A percentile compares a stretch with the other conserved stretches of the same genome.
phyloP scores from a whole-genome alignment of 2,329 filamentous ascomycete genomes.

The Verticillium isaacii region DNA sequence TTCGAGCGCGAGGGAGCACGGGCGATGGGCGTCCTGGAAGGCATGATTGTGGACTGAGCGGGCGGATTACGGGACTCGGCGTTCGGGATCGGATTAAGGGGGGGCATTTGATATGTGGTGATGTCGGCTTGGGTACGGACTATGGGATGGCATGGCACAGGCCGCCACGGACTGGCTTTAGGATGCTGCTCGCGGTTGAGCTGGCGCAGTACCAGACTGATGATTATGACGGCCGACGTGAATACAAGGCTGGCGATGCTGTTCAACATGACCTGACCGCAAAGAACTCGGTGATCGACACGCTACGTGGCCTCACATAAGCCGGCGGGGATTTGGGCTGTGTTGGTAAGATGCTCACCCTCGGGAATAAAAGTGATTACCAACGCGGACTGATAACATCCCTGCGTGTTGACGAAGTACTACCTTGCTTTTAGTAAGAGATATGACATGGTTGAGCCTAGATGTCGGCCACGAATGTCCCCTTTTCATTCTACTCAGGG shows the following conservation, averaged over 20 bases:
- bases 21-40: slow-evolving; percentile 74
- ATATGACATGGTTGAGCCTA: background rate
- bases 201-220: background rate
- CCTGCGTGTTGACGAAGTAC: background rate
- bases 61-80: background rate
- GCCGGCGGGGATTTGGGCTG: background rate
- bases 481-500: no score
- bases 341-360: background rate
- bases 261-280: background rate
- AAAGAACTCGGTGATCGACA: no score
- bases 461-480: no score
- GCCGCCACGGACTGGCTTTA: background rate
- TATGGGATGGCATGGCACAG: background rate
- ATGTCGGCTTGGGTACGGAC: background rate
- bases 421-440: background rate
- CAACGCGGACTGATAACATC: background rate
- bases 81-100: background rate
- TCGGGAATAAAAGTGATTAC: background rate
- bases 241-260: background rate
- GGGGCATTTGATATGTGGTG: slow-evolving; percentile 3
- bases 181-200: background rate
- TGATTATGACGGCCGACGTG: background rate
- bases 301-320: no score
- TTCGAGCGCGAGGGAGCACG: slow-evolving; percentile 81
- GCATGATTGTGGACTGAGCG: slow-evolving; percentile 51